Evolutionary conservation across 2,329 filamentous ascomycete genomes (phyloP), one percentile per base, ranked within the genome.

Genomic region (Hypoxylon sp.): DNA sequence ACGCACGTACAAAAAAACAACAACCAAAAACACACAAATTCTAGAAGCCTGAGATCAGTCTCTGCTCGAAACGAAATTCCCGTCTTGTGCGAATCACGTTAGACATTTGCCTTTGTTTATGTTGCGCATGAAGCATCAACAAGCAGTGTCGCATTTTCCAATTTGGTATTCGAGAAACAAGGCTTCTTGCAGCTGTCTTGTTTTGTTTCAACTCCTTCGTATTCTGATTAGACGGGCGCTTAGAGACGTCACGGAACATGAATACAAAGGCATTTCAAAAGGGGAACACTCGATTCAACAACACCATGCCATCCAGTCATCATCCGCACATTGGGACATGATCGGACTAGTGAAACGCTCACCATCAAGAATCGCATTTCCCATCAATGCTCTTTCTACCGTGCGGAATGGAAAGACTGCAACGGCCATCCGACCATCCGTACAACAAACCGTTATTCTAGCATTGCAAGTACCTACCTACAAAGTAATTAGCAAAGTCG

Each of bases 161-260:
- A 68, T 64, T 63, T 64, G 44, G 29, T 55, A 63, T 68, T 44
- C 62, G 8, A 24, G 64, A 57, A 66, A 39, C 46, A 62, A 67
- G 67, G 67, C 63, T 46, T 19, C 63, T 35, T 63, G 51, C 66
- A 70, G 56, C 31, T 47, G 48, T 67, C 53, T 50, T 65, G 66
- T 68, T 67, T 67, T 66, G 70, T 70, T 72, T 68, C 70, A 62
- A 72, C 42, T 24, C 42, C 14, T 54, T 44, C 53, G 53, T 65
- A 55, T 67, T 62, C n/a, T 59, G 42, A 59, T 60, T 62, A 50
- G 42, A 29, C 39, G 57, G 59, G 66, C 66, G 66, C 66, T 71
- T 69, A 69, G 47, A 67, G 48, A 66, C 31, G 56, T 60, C 63
- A 67, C 50, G n/a, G 60, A 62, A 64, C 19, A n/a, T 19, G 19